Conservation (phyloP, 768 basidiomycete genomes). For the Mycena pura region DNA sequence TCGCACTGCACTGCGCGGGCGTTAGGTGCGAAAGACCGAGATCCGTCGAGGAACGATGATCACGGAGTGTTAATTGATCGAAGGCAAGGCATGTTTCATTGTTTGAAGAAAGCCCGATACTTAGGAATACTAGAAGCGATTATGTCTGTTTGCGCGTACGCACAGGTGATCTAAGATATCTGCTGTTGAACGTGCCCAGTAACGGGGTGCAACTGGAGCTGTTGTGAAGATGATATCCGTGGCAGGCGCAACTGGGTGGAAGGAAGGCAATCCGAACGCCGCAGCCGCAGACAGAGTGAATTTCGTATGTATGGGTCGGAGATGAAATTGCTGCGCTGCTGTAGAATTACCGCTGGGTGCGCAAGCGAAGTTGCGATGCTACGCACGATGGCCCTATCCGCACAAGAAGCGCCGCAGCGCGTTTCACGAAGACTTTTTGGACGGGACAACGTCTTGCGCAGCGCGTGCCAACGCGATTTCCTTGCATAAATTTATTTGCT, state of each 20-base stretch:
- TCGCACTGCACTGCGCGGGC: no score
- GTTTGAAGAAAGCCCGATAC: no score
- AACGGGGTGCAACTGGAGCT: no score
- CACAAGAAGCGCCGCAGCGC: neutral
- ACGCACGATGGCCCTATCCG: neutral
- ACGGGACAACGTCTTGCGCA: slow-evolving; percentile 21
- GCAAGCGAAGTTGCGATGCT: no score
- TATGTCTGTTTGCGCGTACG: no score
- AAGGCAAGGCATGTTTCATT: no score
- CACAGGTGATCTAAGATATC: no score
- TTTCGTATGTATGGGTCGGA: neutral
- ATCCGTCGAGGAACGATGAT: no score
- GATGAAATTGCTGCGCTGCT: slow-evolving; percentile 11
- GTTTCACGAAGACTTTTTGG: slow-evolving; percentile 7
- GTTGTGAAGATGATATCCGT: no score
- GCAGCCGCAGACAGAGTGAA: neutral
- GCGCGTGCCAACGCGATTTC: slow-evolving; percentile 23
- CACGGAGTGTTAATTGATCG: neutral
- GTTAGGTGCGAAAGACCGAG: neutral
- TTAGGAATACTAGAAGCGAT: no score
- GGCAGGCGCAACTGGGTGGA: neutral
- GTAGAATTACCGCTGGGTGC: slow-evolving; percentile 3
- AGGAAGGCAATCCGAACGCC: no score
- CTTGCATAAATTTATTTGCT: neutral
- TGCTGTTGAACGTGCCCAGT: no score